Evolutionary conservation across 306 rosid genomes (phyloP).

Genomic region (Acacia crassicarpa): DNA sequence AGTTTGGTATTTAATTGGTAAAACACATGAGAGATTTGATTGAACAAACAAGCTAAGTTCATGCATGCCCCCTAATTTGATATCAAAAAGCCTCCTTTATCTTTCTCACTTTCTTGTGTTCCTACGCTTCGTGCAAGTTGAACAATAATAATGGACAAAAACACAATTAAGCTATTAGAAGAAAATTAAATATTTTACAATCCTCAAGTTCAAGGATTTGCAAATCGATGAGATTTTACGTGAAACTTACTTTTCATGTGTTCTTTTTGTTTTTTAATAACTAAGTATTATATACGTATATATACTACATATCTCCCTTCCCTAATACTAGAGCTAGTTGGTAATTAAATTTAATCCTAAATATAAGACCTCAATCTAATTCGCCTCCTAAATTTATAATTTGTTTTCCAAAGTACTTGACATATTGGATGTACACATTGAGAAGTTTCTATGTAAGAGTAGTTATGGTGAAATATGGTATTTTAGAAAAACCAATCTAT

Average conservation of each 20-base stretch:
- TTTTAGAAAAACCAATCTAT: no score
- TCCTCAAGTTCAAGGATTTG: neutral
- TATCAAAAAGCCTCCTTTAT: neutral
- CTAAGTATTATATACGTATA: neutral
- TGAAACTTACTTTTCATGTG: neutral
- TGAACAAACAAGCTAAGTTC: slow-evolving; percentile 2
- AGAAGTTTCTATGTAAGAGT: no score
- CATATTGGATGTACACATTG: no score
- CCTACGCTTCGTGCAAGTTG: slow-evolving; percentile 61
- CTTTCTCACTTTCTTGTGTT: slow-evolving; percentile 32
- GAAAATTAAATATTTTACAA: neutral
- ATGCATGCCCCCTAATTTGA: neutral
- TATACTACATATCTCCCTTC: no score
- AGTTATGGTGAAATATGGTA: no score
- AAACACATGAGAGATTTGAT: slow-evolving; percentile 9
- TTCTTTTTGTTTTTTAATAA: neutral
- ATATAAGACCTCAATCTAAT: no score
- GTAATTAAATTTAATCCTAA: no score
- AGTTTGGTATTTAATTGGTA: neutral
- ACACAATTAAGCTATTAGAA: neutral
- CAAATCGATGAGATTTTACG: neutral
- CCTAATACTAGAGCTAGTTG: no score
- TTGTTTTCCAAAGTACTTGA: no score
- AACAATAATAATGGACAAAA: slow-evolving; percentile 23
- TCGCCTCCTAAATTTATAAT: no score